A percentile compares a stretch with the other conserved stretches of the same genome.
Conservation (phyloP, 1,284 basidiomycete species). For the Ustilago hordei region DNA sequence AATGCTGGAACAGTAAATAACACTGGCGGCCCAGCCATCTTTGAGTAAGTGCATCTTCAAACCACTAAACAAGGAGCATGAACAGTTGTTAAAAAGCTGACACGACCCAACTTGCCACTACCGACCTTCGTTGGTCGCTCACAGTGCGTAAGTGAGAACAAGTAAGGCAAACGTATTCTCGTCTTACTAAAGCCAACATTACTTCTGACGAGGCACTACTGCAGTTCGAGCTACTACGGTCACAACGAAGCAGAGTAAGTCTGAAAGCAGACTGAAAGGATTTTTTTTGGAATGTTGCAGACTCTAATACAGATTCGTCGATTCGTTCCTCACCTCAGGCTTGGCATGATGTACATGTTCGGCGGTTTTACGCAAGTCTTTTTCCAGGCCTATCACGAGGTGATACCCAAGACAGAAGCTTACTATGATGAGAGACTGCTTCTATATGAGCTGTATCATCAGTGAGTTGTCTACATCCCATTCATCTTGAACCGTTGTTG, state of each 20-base stretch:
- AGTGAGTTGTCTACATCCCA: conserved; percentile 23
- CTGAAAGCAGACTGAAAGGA: background rate
- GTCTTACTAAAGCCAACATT: background rate
- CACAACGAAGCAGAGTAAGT: conserved; percentile 52
- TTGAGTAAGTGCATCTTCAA: conserved; percentile 25
- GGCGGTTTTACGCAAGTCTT: conserved; percentile 48
- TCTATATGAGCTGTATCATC: conserved; percentile 47
- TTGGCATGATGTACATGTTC: conserved; percentile 53
- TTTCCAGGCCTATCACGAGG: conserved; percentile 45
- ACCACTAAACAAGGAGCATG: background rate
- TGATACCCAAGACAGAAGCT: conserved; percentile 31
- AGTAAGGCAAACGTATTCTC: too few species aligned
- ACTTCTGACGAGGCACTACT: background rate
- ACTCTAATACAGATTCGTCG: background rate
- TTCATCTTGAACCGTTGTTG: background rate
- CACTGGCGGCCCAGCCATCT: conserved; percentile 39
- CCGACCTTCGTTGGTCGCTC: background rate
- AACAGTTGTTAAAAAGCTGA: background rate
- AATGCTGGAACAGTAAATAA: conserved; percentile 35
- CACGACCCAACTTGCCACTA: background rate
- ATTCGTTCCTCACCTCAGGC: conserved; percentile 17
- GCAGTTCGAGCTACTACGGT: conserved; percentile 50
- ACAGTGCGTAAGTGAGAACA: conserved; percentile 22
- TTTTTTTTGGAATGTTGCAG: background rate
- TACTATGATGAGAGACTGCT: conserved; percentile 34